Percentiles rank a stretch among this genome's conserved stretches.
Conservation (phyloP, 2,329 filamentous ascomycete species). For the Penicillium sp. region DNA sequence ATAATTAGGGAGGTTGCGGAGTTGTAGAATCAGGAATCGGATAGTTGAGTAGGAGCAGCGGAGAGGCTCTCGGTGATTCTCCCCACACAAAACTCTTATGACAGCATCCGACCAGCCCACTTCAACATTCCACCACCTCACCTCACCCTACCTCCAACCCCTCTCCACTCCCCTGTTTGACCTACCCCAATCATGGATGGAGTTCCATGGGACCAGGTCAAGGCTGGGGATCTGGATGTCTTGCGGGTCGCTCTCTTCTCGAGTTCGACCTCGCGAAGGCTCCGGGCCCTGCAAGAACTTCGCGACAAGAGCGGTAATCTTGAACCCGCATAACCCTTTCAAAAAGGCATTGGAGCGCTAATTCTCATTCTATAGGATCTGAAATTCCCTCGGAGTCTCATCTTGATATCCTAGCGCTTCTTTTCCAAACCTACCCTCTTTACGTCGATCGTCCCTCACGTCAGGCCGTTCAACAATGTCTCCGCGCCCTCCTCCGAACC, state of each 20-base stretch:
- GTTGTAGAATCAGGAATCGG: constrained; percentile 16
- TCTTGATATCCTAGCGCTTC: constrained; percentile 62
- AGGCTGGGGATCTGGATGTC: constrained; percentile 41
- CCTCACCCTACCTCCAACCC: constrained; percentile 9
- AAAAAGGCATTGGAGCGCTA: constrained; percentile 10
- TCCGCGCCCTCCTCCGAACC: constrained; percentile 66
- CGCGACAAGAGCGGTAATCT: constrained; percentile 45
- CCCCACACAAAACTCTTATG: constrained; percentile 44
- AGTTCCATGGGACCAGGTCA: constrained; percentile 47
- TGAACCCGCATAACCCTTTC: not conserved
- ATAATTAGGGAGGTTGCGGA: constrained; percentile 4
- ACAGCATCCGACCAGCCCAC: constrained; percentile 37
- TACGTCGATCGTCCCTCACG: constrained; percentile 86
- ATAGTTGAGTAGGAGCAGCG: constrained; percentile 21
- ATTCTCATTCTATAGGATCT: constrained; percentile 27
- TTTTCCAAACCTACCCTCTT: constrained; percentile 84
- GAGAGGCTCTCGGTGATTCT: constrained; percentile 18
- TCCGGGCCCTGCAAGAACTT: constrained; percentile 44
- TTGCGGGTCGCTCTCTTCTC: constrained; percentile 43
- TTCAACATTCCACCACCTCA: constrained; percentile 18
- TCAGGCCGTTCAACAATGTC: constrained; percentile 77
- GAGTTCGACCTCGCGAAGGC: constrained; percentile 44
- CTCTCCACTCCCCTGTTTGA: constrained; percentile 32
- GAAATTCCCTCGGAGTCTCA: constrained; percentile 33
- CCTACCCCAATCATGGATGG: constrained; percentile 41